Evolutionary conservation across 768 basidiomycete genomes (phyloP), one percentile per base, ranked within the genome.

Genomic region (Tricholoma bakamatsutake): DNA sequence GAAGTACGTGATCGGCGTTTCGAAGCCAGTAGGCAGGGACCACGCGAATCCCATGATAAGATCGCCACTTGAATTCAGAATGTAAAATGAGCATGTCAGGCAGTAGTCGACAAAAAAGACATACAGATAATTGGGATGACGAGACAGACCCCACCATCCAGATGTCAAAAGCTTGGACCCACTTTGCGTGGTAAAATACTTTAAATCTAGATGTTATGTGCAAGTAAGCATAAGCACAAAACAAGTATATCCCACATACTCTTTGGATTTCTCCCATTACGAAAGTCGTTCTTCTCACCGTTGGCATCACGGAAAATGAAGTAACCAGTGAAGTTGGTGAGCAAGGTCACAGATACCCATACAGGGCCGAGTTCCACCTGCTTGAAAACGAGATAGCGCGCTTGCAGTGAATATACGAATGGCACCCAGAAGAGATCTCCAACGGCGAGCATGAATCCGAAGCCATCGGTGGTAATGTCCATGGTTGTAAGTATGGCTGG

Each of bases 381-480:
- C 54, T 81, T 80, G 76, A 93, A 95, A n/a, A 87, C 96, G 58
- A 99, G 85, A 71, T 90, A 99, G 50, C 94, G 88, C 1, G 95
- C 91, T 73, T 98, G 95, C 12, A 98, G 83, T 30, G 85, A 85
- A 73, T 98, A 99, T 13, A 84, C 86, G 71, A 98, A 96, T 10
- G 96, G 96, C 10, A 99, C 91, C 89, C 92, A 98, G 17, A 85
- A 72, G 28, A 98, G 81, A 66, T 98, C 93, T 40, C 97, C 96
- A 47, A 96, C 81, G 4, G 93, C 73, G 28, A 99, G 87, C 97
- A 99, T 99, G 80, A 94, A 98, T 6, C 97, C 97, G 64, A 98
- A 98, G 10, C 97, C 97, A 63, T 99, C 97, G 10, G 90, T 90
- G 3, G 88, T 95, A 66, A 99, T 95, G 66, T 99, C 97, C 91